Evolutionary conservation across 2,329 filamentous ascomycete species (phyloP).

Genomic region (Penicillium olsonii): DNA sequence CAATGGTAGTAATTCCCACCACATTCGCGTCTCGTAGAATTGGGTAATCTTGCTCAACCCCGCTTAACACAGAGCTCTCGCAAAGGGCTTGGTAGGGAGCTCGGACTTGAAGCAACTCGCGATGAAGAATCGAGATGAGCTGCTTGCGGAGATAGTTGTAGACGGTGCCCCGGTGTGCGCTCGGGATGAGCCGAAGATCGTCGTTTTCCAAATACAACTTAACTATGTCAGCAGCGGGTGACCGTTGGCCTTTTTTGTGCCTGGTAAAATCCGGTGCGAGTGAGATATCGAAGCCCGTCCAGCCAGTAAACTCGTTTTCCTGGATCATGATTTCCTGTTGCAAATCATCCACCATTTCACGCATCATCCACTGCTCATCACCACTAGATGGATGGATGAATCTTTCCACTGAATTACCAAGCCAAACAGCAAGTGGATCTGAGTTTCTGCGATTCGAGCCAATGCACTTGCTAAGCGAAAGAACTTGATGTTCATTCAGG

Average conservation of each 20-base stretch:
- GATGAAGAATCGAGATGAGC: conserved; percentile 52
- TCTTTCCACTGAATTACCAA: conserved; percentile 54
- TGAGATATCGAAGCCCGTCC: conserved; percentile 49
- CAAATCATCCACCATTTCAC: conserved; percentile 63
- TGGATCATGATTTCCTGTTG: conserved; percentile 55
- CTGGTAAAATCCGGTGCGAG: conserved; percentile 28
- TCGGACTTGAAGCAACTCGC: conserved; percentile 53
- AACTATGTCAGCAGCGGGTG: conserved; percentile 36
- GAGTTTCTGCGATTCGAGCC: too few relatives aligned
- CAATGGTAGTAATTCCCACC: conserved; percentile 74
- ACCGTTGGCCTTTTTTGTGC: too few relatives aligned
- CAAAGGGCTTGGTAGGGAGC: conserved; percentile 54
- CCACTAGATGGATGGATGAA: conserved; percentile 53
- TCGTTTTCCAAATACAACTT: conserved; percentile 34
- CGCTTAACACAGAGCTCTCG: conserved; percentile 56
- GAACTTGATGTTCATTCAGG: conserved; percentile 63
- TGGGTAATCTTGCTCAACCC: conserved; percentile 60
- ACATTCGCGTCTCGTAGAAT: conserved; percentile 63
- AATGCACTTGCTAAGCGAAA: conserved; percentile 49
- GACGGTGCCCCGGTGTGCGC: conserved; percentile 59
- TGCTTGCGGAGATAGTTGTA: conserved; percentile 65
- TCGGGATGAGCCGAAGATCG: conserved; percentile 65
- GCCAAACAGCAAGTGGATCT: conserved; percentile 56
- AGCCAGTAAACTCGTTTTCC: conserved; percentile 57
- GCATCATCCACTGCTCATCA: conserved; percentile 62